Evolutionary conservation across 495 filamentous ascomycete species (phyloP), one percentile per base, ranked within the genome.

Genomic region (Neurospora cerealis): DNA sequence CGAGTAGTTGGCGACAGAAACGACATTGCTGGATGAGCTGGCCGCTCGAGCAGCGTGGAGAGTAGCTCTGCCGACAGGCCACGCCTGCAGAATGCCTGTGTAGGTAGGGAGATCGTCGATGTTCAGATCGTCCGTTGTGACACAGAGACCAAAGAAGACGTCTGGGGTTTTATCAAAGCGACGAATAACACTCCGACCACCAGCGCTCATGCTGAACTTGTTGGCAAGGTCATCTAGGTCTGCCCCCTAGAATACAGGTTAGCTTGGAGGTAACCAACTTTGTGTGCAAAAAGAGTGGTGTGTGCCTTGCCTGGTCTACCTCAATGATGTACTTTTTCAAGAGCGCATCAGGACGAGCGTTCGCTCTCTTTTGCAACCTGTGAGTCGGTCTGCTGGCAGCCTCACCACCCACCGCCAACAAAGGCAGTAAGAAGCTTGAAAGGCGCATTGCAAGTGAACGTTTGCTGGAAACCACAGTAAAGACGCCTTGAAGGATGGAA

Each of bases 141-240:
- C 72, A 60, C 77, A 77, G 4, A 79, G 71, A n/a, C 80, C 80
- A 1, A 77, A 73, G 71, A 82, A 82, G 44, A 82, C 66, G 70
- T 82, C 79, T 10, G 77, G 19, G n/a, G 42, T n/a, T 46, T 46
- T 77, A 38, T 82, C 76, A 70, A 82, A 80, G 11, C 75, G 74
- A 73, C 80, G 79, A 34, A 79, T 72, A 54, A 79, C 74, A 24
- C 69, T 73, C 36, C 37, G 54, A 2, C 73, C 75, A 15, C 39
- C 71, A 2, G 38, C 48, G 41, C 24, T 34, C 19, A 46, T 10
- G 42, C 42, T 46, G 62, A 76, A 71, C 42, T 74, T 74, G 40
- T 38, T 38, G 19, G 60, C 15, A 15, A 75, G 46, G 21, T 38
- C 69, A 34, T 73, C 73, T 15, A 74, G 32, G 48, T 70, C 72